Conservation (phyloP, 2,329 filamentous ascomycete species). For the Trichophyton verrucosum region DNA sequence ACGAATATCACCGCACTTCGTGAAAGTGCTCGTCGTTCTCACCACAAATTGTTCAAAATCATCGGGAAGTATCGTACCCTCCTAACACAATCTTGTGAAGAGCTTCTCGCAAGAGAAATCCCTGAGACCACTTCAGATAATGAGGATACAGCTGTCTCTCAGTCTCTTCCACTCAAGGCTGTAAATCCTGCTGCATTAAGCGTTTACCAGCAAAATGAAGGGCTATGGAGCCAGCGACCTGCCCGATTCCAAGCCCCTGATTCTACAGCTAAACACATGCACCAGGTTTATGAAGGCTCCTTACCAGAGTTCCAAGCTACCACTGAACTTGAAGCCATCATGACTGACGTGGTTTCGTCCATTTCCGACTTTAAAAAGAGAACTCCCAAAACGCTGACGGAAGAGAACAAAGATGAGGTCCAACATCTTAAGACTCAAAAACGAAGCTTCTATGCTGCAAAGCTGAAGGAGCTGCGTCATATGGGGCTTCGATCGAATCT, state of each 20-base stretch:
- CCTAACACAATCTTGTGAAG: conserved; percentile 61
- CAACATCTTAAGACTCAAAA: conserved; percentile 88
- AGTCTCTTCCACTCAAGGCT: background rate
- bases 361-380: conserved; percentile 67
- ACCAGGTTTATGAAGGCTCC: conserved; percentile 45
- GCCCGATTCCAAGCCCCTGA: conserved; percentile 58
- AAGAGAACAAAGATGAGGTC: conserved; percentile 72
- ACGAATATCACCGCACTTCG: conserved; percentile 82
- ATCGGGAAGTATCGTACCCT: conserved; percentile 79
- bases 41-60: conserved; percentile 81
- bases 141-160: background rate
- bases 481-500: conserved; percentile 88
- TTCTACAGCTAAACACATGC: conserved; percentile 64
- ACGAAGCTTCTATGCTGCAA: conserved; percentile 79
- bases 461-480: conserved; percentile 63
- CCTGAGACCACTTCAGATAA: conserved; percentile 17
- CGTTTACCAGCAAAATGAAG: conserved; percentile 21
- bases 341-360: conserved; percentile 53
- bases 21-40: conserved; percentile 80
- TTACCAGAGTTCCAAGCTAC: conserved; percentile 44
- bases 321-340: conserved; percentile 52
- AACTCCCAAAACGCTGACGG: conserved; percentile 66
- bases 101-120: conserved; percentile 35
- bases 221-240: conserved; percentile 37
- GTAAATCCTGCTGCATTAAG: conserved; percentile 22